Conservation (phyloP, 2,329 filamentous ascomycete species). For the Alternaria novae-zelandiae region DNA sequence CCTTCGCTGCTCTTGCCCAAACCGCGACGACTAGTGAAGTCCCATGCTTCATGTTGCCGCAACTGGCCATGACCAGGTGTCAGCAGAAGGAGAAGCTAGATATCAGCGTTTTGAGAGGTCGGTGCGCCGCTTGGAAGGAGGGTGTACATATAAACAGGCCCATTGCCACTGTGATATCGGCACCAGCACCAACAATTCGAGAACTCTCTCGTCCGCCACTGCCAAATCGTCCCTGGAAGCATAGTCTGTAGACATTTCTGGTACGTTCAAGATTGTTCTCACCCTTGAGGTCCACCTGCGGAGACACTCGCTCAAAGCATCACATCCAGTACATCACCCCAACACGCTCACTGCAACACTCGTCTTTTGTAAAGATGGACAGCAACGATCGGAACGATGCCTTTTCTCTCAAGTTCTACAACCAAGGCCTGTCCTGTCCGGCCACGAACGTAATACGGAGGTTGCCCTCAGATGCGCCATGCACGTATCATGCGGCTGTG, state of each 20-base stretch:
- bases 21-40: background rate
- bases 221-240: too few relatives aligned
- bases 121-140: background rate
- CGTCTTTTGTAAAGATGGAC: background rate
- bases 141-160: background rate
- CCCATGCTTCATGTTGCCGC: background rate
- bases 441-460: background rate
- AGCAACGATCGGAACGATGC: background rate
- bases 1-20: background rate
- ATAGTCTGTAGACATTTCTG: background rate
- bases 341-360: background rate
- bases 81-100: background rate
- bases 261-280: background rate
- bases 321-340: background rate
- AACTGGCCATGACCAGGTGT: background rate
- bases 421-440: background rate
- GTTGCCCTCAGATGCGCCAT: background rate
- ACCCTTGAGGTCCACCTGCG: background rate
- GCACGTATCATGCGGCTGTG: constrained; percentile 4
- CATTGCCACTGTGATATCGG: background rate
- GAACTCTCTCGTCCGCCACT: background rate
- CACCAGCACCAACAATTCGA: background rate
- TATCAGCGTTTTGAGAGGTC: background rate
- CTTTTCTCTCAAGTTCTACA: background rate
- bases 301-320: background rate